These are phyloP conservation scores for Serpula lacrymans DNA, from an alignment of 768 basidiomycete species.

Conservation along the genomic window DNA sequence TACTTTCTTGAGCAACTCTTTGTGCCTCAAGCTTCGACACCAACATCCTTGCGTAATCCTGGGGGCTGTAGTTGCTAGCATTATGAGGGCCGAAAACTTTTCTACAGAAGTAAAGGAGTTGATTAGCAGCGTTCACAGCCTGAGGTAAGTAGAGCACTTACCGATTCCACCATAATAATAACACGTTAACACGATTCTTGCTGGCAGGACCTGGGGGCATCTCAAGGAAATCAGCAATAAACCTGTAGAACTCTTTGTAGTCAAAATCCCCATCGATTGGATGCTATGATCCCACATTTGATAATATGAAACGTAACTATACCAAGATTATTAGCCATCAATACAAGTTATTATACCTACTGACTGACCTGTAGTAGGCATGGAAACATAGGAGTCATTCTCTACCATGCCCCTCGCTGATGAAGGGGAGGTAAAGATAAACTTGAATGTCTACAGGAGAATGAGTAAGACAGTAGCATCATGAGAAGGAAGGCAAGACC, in stretches of 20 bases:
- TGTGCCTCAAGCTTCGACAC: too few species aligned
- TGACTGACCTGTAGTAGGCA: not conserved
- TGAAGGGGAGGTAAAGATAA: conserved; percentile 14
- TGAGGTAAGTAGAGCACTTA: too few species aligned
- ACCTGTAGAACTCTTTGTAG: conserved; percentile 19
- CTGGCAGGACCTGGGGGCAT: conserved; percentile 8
- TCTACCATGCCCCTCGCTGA: conserved; percentile 3
- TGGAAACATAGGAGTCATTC: too few species aligned
- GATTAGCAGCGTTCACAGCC: too few species aligned
- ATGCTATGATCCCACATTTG: conserved; percentile 8
- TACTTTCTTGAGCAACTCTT: too few species aligned
- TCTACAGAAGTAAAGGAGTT: too few species aligned
- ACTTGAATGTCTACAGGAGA: conserved; percentile 11
- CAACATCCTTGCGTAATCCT: too few species aligned
- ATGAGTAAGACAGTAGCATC: too few species aligned
- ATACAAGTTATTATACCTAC: conserved; percentile 1
- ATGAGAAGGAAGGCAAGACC: too few species aligned
- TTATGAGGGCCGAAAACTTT: too few species aligned
- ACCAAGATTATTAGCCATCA: not conserved
- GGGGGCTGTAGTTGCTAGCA: too few species aligned
- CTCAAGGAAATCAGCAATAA: conserved; percentile 24
- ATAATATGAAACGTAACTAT: conserved; percentile 14
- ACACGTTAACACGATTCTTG: not conserved
- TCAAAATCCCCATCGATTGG: conserved; percentile 13
- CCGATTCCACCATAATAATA: conserved; percentile 2